A percentile compares a stretch with the other conserved stretches of the same genome.
These are phyloP conservation scores for Aspergillus clavatus DNA, from an alignment of 2,329 filamentous ascomycete species.

Conservation along the genomic window DNA sequence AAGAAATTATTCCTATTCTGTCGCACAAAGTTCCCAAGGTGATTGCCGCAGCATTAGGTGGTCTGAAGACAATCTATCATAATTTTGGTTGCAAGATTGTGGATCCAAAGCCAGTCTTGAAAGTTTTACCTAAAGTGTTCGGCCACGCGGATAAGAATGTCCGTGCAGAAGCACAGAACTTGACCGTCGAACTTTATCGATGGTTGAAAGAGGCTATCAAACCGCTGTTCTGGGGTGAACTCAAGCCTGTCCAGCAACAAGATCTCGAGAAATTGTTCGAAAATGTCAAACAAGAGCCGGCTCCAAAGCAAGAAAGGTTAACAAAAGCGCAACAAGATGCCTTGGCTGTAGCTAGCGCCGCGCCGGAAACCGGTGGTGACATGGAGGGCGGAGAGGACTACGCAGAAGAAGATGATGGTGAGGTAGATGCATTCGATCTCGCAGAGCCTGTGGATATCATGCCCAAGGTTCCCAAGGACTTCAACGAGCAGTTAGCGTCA, in stretches of 20 bases:
- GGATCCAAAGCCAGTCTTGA: constrained; percentile 87
- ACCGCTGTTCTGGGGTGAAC: constrained; percentile 90
- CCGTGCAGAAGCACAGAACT: constrained; percentile 82
- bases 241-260: constrained; percentile 91
- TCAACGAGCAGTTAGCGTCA: constrained; percentile 76
- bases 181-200: constrained; percentile 90
- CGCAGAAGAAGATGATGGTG: constrained; percentile 56
- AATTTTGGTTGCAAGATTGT: constrained; percentile 92
- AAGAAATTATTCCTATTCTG: constrained; percentile 79
- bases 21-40: constrained; percentile 90
- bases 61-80: constrained; percentile 79
- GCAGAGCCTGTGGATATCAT: constrained; percentile 84
- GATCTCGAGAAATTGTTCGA: constrained; percentile 94
- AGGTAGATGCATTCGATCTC: constrained; percentile 75
- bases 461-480: constrained; percentile 73
- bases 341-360: constrained; percentile 62
- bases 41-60: constrained; percentile 68
- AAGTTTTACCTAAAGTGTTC: constrained; percentile 82
- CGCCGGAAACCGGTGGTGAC: constrained; percentile 51
- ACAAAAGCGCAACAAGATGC: constrained; percentile 85
- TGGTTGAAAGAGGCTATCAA: constrained; percentile 99
- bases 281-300: constrained; percentile 77
- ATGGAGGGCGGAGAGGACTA: constrained; percentile 57
- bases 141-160: constrained; percentile 98
- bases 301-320: constrained; percentile 85